Base-by-base conservation (phyloP, 192 early-diverging fungal species). In the Entomortierella parvispora region DNA sequence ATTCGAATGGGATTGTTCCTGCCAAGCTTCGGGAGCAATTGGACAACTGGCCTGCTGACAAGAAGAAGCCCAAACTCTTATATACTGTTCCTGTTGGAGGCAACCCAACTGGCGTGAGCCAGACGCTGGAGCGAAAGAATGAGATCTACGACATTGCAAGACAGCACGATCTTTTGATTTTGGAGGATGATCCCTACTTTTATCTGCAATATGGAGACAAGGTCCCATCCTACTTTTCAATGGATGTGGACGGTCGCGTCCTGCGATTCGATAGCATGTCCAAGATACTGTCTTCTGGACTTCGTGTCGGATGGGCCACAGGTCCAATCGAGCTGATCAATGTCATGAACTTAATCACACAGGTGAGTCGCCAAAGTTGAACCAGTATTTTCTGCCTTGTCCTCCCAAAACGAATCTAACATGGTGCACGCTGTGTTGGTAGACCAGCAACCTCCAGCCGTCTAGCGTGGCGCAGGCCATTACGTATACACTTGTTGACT, bases 171-270 rank as follows among this genome's bases (percentile, higher is more conserved):
- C 61, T 99, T 50, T 80, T 99, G 18, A 93, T 99, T 31, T 79
- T 97, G 28, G 97, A 99, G 74, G 97, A 99, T 66, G 97, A 97
- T 75, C 96, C 97, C 18, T 99, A 99, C 72, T 97, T 93, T 65
- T 97, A 94, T 56, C 77, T 99, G 33, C 96, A 97, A 81, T 87
- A 89, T 56, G 79, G 79, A 28, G 62, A 66, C 0, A 71, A 74
- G 49, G 64, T 88, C 15, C 89, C 91, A 2, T 93, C 92, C 2
- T 93, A 97, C 71, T 84, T 96, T n/a, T 96, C 94, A 17, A 83
- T 99, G 66, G 96, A 97, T 82, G 83, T 69, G 9, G 95, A 99
- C 68, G 91, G 89, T 2, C 89, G 97, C 10, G 94, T 99, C 0
- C 84, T 99, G 25, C 89, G 97, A 2, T 91, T 97, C 53, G 97